Evolutionary conservation across 139 green algal genomes (phyloP), one percentile per base, ranked within the genome.

Genomic region (Chlamydomonas sp.): DNA sequence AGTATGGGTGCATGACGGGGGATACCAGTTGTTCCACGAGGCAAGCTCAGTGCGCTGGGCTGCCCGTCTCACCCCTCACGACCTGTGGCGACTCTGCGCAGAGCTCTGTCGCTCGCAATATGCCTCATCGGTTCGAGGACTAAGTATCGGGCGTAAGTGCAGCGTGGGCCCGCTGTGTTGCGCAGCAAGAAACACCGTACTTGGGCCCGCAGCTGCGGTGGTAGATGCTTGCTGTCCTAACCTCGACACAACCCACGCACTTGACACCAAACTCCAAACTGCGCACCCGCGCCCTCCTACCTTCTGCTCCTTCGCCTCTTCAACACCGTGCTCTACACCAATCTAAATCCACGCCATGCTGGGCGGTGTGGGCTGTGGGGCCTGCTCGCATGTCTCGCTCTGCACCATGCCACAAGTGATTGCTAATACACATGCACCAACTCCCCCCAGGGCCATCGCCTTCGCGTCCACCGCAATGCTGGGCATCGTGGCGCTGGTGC

Each of bases 101-200:
- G 90, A 67, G 86, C 89, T 3, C 62, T 93, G 1, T 91, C 83
- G 12, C 4, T 90, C 0, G 16, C 87, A 31, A n/a, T 93, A 14
- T 90, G 90, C 59, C 59, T 90, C 7, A 18, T 91, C 6, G 90
- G 90, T 4, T 91, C 90, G 4, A 15, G 87, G 1, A 89, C 90
- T 18, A 90, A 88, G 10, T 86, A 84, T 17, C 80, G 82, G 81
- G 86, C 87, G 90, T 93, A 69, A 83, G 85, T 71, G 62, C 7
- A 64, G 59, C 31, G 31, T 63, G 57, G 63, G 20, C 63, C 5
- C 62, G 63, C 5, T 18, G 8, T 57, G 31, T 60, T 4, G 20
- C 10, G 68, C 14, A 74, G 68, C 68, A 31, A 49, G 12, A 12
- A 49, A 49, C 31, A 49, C 31, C 31, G 31, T 49, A 49, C 31